phyloP scores from a whole-genome alignment of 2,329 filamentous ascomycete species.

The Didymosphaeria variabile region DNA sequence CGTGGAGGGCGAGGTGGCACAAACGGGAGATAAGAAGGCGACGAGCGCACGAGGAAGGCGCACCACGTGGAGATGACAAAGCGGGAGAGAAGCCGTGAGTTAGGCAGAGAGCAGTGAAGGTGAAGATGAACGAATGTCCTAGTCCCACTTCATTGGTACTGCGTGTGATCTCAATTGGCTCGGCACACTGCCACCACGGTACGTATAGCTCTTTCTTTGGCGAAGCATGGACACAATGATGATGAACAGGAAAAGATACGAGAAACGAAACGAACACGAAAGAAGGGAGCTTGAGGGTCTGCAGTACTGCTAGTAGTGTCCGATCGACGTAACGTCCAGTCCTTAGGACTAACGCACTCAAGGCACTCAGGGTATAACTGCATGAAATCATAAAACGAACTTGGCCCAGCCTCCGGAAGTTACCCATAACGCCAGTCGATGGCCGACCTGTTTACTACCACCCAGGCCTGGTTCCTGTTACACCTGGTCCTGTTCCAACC shows the following conservation, averaged over 20 bases:
- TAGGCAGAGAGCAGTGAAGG: slow-evolving; percentile 14
- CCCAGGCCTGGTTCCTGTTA: neutral
- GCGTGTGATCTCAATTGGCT: too few species aligned
- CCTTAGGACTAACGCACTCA: slow-evolving; percentile 1
- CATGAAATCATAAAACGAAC: slow-evolving; percentile 9
- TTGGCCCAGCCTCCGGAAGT: neutral
- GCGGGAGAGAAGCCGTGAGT: neutral
- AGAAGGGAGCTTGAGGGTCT: neutral
- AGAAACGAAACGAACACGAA: neutral
- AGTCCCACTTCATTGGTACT: too few species aligned
- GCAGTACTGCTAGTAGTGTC: neutral
- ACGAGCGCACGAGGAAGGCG: slow-evolving; percentile 10
- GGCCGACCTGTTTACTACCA: neutral
- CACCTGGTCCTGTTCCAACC: slow-evolving; percentile 3
- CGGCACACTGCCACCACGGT: too few species aligned
- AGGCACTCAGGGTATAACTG: slow-evolving; percentile 24
- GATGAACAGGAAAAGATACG: neutral
- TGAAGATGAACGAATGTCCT: slow-evolving; percentile 9
- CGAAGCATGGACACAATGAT: too few species aligned
- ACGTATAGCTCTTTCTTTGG: neutral
- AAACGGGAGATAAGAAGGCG: neutral
- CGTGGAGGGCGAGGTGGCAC: neutral
- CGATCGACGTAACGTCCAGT: neutral
- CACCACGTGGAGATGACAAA: slow-evolving; percentile 12
- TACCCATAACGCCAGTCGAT: slow-evolving; percentile 11